These are phyloP conservation scores for Macrophomina phaseolina DNA, from an alignment of 2,329 filamentous ascomycete species.

Conservation along the genomic window DNA sequence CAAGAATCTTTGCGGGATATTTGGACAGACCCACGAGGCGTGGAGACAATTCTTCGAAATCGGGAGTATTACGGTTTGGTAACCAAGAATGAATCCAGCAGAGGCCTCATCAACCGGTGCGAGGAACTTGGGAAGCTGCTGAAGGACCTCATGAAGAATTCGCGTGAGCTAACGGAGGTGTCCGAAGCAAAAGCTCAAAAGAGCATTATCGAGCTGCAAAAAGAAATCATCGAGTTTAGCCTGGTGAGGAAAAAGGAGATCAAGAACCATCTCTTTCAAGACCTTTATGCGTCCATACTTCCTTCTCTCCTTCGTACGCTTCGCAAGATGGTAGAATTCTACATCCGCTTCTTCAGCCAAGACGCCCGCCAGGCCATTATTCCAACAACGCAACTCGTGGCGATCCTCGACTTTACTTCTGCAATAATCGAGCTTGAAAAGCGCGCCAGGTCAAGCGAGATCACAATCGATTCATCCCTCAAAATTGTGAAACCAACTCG, in stretches of 20 bases:
- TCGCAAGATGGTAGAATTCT: conserved; percentile 29
- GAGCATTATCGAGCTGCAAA: background rate
- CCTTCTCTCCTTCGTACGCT: conserved; percentile 35
- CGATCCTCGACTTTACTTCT: conserved; percentile 37
- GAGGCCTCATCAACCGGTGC: background rate
- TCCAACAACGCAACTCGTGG: background rate
- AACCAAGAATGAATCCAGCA: background rate
- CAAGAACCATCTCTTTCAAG: conserved; percentile 27
- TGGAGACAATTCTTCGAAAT: background rate
- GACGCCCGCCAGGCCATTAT: background rate
- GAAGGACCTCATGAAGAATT: background rate
- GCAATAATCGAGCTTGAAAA: conserved; percentile 34
- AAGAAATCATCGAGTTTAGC: background rate
- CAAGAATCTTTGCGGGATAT: background rate
- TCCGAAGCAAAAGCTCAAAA: background rate
- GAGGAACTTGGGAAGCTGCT: background rate
- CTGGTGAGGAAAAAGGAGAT: conserved; percentile 9
- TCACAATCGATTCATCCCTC: conserved; percentile 29
- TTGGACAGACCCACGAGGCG: background rate
- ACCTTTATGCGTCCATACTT: conserved; percentile 37
- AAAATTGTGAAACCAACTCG: conserved; percentile 36
- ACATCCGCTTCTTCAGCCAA: conserved; percentile 23
- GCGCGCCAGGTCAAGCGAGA: conserved; percentile 33
- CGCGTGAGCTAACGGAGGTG: background rate
- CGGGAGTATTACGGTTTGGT: background rate